Conservation (phyloP, 2,329 filamentous ascomycete genomes). For the Colletotrichum eleusines region DNA sequence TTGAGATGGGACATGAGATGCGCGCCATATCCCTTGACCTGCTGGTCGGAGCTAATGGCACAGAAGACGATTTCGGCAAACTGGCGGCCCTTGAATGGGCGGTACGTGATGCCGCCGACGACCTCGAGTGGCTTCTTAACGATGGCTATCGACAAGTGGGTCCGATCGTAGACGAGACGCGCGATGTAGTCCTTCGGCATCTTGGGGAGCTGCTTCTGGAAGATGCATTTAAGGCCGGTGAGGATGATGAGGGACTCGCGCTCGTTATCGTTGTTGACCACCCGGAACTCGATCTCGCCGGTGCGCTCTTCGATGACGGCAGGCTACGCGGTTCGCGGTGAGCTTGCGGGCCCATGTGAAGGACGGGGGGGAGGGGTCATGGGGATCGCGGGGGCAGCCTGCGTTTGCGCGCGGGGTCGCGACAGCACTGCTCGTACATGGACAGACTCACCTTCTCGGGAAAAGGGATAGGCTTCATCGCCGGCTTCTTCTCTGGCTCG, state of each 20-base stretch:
- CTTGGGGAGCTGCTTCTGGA: constrained; percentile 97
- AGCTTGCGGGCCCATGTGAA: constrained; percentile 23
- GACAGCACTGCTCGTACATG: neutral
- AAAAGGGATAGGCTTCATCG: constrained; percentile 80
- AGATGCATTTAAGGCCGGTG: constrained; percentile 96
- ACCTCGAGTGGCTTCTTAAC: constrained; percentile 96
- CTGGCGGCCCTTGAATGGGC: constrained; percentile 89
- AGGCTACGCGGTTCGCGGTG: constrained; percentile 62
- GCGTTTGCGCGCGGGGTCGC: neutral
- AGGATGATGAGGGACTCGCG: constrained; percentile 93
- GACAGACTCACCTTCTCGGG: constrained; percentile 79
- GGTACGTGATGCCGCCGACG: constrained; percentile 96
- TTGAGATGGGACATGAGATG: constrained; percentile 99
- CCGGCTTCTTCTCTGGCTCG: constrained; percentile 64
- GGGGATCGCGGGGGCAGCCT: neutral
- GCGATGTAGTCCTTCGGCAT: constrained; percentile 99
- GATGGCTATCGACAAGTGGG: constrained; percentile 95
- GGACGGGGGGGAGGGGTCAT: neutral
- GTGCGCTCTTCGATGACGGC: constrained; percentile 94
- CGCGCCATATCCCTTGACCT: constrained; percentile 98
- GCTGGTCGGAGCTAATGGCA: constrained; percentile 96
- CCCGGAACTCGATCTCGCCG: constrained; percentile 95
- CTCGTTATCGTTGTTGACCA: constrained; percentile 95
- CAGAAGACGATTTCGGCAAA: constrained; percentile 99
- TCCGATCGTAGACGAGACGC: constrained; percentile 95